These are phyloP conservation scores for Poterioochromonas sp. DNA, from an alignment of 352 stramenopile genomes.

Conservation along the genomic window DNA sequence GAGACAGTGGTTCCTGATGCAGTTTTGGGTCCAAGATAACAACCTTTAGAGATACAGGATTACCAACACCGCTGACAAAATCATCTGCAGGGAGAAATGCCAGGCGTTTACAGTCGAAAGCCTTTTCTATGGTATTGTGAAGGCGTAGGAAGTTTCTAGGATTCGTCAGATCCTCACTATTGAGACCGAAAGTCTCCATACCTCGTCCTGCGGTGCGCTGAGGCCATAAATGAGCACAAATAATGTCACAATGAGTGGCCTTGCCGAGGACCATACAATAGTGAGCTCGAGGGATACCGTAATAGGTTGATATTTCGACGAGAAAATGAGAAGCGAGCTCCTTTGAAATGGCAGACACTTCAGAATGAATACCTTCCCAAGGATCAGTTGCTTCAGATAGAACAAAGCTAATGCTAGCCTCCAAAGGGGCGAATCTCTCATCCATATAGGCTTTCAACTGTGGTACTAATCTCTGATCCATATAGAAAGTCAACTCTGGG, in stretches of 20 bases:
- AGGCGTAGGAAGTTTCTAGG: not conserved
- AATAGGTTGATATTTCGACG: not conserved
- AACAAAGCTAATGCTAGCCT: not conserved
- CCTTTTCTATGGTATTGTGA: not conserved
- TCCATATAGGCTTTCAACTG: too few relatives aligned
- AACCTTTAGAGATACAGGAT: too few relatives aligned
- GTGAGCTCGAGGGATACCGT: not conserved
- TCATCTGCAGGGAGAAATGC: not conserved
- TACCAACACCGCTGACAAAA: too few relatives aligned
- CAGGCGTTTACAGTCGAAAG: not conserved
- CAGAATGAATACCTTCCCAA: not conserved
- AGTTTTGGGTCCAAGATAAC: not conserved
- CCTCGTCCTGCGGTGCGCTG: not conserved
- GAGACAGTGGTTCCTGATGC: not conserved
- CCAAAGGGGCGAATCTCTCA: not conserved
- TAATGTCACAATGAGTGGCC: not conserved
- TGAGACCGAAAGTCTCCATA: not conserved
- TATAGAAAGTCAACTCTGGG: too few relatives aligned
- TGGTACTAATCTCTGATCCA: too few relatives aligned
- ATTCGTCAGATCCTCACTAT: not conserved
- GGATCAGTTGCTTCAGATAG: not conserved
- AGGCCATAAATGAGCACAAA: conserved; percentile 1
- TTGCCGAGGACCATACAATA: not conserved
- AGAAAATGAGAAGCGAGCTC: not conserved
- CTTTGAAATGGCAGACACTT: not conserved